Evolutionary conservation across 306 rosid genomes (phyloP).

Genomic region (Ormosia semicastrata): DNA sequence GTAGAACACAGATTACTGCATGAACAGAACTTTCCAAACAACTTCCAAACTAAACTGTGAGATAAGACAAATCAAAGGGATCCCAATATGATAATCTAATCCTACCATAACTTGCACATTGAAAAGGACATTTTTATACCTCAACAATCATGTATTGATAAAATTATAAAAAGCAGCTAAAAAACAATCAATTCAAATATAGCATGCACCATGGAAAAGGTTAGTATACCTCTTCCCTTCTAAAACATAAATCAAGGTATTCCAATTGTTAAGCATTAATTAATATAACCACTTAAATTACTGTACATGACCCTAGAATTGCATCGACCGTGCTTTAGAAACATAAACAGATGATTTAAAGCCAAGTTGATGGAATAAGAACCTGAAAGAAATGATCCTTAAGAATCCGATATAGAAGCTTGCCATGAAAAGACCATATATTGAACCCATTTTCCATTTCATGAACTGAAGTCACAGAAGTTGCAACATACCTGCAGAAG

Average conservation of each 20-base stretch:
- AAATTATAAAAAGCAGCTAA: neutral
- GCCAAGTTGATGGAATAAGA: neutral
- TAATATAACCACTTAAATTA: neutral
- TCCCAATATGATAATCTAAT: neutral
- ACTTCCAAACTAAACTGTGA: neutral
- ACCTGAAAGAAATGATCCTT: conserved; percentile 84
- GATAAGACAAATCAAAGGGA: neutral
- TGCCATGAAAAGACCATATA: conserved; percentile 76
- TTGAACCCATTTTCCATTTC: conserved; percentile 84
- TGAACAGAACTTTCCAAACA: neutral
- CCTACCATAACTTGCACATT: neutral
- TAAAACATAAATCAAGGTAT: neutral
- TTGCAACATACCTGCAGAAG: conserved; percentile 61
- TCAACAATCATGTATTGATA: neutral
- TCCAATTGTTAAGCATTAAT: neutral
- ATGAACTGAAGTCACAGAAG: conserved; percentile 74
- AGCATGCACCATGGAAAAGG: neutral
- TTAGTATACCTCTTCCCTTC: neutral
- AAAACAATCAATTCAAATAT: neutral
- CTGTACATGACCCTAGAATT: neutral
- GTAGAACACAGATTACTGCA: neutral
- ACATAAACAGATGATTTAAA: neutral
- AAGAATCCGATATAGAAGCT: conserved; percentile 55
- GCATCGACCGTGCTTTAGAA: neutral
- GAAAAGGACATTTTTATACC: neutral